A percentile compares a stretch with the other conserved stretches of the same genome.
These are phyloP conservation scores for Vanilla planifolia DNA, from an alignment of 106 monocot species.

Conservation along the genomic window DNA sequence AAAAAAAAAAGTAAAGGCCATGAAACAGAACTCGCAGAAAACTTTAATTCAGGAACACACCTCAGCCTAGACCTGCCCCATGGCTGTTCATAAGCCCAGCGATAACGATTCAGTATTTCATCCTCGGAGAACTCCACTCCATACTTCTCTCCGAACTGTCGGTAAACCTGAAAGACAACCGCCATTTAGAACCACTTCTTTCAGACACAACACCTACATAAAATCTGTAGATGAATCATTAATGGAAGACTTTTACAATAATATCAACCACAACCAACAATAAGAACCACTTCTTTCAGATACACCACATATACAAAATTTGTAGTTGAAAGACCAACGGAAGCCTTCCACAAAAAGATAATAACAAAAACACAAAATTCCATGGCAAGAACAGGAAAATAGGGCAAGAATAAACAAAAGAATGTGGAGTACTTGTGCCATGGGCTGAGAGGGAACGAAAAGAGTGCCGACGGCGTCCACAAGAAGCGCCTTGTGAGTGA, in stretches of 20 bases:
- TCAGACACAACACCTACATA: no score
- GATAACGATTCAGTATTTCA: slow-evolving; percentile 83
- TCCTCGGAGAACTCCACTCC: slow-evolving; percentile 83
- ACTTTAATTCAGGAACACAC: slow-evolving; percentile 13
- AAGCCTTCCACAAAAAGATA: no score
- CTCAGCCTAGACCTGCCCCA: slow-evolving; percentile 91
- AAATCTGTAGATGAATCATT: no score
- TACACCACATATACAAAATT: no score
- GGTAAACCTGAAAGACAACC: slow-evolving; percentile 59
- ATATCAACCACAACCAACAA: neutral
- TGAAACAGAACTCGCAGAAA: neutral
- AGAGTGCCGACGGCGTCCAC: slow-evolving; percentile 97
- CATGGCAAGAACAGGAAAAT: neutral
- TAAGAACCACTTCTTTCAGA: no score
- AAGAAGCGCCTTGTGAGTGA: slow-evolving; percentile 88
- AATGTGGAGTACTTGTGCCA: slow-evolving; percentile 54
- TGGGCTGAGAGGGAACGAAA: slow-evolving; percentile 75
- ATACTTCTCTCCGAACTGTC: slow-evolving; percentile 87
- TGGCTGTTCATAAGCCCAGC: slow-evolving; percentile 91
- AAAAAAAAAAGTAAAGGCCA: neutral
- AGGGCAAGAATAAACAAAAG: neutral
- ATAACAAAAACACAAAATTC: neutral
- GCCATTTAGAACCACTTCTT: neutral
- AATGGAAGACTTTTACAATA: no score
- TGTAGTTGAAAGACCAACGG: no score